Conservation (phyloP, 2,329 filamentous ascomycete genomes). For the Aspergillus quadrilineatus region DNA sequence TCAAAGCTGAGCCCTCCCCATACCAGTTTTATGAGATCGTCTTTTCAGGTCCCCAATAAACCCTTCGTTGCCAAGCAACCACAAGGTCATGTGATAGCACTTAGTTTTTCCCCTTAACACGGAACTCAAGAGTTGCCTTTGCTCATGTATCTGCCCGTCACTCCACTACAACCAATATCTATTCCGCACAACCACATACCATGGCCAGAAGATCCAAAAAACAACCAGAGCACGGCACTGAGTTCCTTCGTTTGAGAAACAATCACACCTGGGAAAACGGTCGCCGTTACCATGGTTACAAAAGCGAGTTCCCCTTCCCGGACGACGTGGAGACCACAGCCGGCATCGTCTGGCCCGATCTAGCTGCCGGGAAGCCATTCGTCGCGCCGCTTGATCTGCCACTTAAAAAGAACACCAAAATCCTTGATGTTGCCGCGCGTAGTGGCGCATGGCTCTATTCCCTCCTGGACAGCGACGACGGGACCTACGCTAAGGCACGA, state of each 20-base stretch:
- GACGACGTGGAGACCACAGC: background rate
- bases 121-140: no score
- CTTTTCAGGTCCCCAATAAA: no score
- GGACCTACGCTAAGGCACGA: background rate
- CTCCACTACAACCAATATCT: no score
- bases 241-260: background rate
- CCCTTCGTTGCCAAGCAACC: no score
- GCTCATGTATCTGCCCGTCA: no score
- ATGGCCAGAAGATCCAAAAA: no score
- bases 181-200: no score
- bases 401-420: background rate
- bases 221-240: no score
- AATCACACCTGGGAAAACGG: constrained; percentile 10
- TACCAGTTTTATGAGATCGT: no score
- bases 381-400: background rate
- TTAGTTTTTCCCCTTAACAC: no score
- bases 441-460: background rate
- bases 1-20: no score
- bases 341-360: background rate
- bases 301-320: constrained; percentile 2
- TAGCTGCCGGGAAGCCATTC: background rate
- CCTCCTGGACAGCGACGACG: background rate
- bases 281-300: constrained; percentile 5
- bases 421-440: background rate
- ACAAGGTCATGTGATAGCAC: no score